These are phyloP conservation scores for Linderina pennispora DNA, from an alignment of 192 early-diverging fungal genomes.

Conservation along the genomic window DNA sequence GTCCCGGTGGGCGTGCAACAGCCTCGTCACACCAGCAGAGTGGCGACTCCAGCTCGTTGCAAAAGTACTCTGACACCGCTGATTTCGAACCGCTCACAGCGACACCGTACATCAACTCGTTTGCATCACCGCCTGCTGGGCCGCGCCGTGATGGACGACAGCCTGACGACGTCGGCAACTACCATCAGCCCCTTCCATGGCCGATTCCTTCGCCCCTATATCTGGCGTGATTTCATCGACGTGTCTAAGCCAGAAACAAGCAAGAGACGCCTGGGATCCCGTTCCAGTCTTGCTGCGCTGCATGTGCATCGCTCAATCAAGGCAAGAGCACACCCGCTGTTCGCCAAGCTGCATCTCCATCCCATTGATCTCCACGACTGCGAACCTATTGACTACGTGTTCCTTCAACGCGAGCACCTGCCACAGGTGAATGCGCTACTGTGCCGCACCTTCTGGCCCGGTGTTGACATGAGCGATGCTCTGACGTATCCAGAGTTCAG, in stretches of 20 bases:
- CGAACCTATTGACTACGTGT: conserved; percentile 72
- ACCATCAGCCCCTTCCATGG: conserved; percentile 67
- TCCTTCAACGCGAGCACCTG: conserved; percentile 65
- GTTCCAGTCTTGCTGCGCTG: conserved; percentile 26
- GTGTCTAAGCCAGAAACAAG: conserved; percentile 20
- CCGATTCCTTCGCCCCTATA: conserved; percentile 70
- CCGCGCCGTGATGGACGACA: conserved; percentile 45
- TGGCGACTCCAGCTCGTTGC: too few relatives aligned
- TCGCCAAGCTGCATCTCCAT: conserved; percentile 9
- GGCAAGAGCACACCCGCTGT: conserved; percentile 23
- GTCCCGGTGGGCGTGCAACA: too few relatives aligned
- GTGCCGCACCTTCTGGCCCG: conserved; percentile 77
- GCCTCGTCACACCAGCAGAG: too few relatives aligned
- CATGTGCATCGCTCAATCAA: conserved; percentile 25
- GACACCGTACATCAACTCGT: conserved; percentile 68
- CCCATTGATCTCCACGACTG: conserved; percentile 1
- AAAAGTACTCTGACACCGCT: too few relatives aligned
- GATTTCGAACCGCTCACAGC: too few relatives aligned
- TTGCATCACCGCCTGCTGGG: conserved; percentile 72
- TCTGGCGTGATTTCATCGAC: conserved; percentile 64
- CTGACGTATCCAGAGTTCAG: conserved; percentile 78
- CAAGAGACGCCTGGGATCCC: conserved; percentile 31
- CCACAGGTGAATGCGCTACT: conserved; percentile 71
- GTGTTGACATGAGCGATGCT: conserved; percentile 82
- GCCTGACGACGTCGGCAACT: conserved; percentile 51